phyloP scores from a whole-genome alignment of 495 filamentous ascomycete species.

The Aspergillus biplanus region DNA sequence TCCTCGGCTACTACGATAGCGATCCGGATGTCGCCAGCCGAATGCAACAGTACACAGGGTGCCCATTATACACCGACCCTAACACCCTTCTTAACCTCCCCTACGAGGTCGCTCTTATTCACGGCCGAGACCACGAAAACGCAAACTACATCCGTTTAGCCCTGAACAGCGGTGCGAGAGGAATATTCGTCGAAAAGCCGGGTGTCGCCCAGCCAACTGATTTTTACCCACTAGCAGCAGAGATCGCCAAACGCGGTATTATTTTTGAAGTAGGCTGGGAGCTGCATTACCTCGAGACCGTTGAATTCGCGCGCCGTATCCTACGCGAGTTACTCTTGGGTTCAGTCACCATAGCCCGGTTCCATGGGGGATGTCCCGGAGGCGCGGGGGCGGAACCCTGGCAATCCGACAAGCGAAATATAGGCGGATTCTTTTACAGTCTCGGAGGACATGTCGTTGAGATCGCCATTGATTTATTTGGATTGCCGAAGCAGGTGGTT shows the following conservation, averaged over 20 bases:
- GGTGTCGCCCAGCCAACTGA: neutral
- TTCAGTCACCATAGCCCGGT: neutral
- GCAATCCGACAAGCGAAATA: neutral
- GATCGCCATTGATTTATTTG: neutral
- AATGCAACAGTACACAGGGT: neutral
- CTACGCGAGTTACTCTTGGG: neutral
- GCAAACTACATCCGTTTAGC: neutral
- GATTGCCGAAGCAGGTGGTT: neutral
- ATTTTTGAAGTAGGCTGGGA: neutral
- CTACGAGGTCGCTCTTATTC: neutral
- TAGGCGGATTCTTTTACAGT: neutral
- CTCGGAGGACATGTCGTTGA: neutral
- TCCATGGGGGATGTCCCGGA: neutral
- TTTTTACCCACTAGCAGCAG: neutral
- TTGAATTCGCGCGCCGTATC: neutral
- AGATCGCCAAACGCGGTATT: neutral
- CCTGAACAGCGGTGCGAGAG: neutral
- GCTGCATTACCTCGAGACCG: neutral
- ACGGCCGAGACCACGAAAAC: neutral
- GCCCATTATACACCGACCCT: neutral
- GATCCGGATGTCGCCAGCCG: neutral
- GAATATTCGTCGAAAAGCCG: neutral
- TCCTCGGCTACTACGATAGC: neutral
- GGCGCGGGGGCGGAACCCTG: neutral
- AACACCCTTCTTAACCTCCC: neutral